These are phyloP conservation scores for Amoeboaphelidium protococcarum DNA, from an alignment of 371 early-diverging fungal species.

Conservation along the genomic window DNA sequence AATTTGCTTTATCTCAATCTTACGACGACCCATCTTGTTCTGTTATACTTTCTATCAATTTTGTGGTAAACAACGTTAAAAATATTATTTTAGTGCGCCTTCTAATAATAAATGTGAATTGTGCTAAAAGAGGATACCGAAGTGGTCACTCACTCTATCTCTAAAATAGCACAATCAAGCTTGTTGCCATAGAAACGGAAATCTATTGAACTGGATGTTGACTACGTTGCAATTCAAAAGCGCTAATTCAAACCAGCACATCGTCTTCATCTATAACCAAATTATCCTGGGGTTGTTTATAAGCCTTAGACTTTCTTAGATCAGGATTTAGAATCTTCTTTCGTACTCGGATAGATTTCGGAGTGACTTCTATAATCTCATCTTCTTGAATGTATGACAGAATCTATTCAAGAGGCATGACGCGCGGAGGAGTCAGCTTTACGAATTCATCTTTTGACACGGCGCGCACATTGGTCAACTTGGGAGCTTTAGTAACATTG, in stretches of 20 bases:
- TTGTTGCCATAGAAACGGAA: no score
- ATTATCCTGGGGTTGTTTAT: background rate
- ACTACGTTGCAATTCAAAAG: no score
- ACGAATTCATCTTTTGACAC: slow-evolving; percentile 42
- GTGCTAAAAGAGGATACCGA: no score
- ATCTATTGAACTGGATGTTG: no score
- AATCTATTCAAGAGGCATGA: slow-evolving; percentile 35
- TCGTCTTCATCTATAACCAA: no score
- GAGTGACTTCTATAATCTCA: slow-evolving; percentile 52
- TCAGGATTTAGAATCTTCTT: slow-evolving; percentile 33
- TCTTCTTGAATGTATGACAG: slow-evolving; percentile 41
- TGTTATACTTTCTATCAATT: no score
- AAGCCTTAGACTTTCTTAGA: slow-evolving; percentile 21
- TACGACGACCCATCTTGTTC: slow-evolving; percentile 7
- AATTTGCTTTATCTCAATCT: slow-evolving; percentile 13
- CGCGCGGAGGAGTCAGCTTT: slow-evolving; percentile 28
- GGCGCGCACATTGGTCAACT: slow-evolving; percentile 37
- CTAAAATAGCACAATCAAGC: no score
- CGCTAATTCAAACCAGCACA: no score
- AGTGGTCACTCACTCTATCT: no score
- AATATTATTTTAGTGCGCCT: no score
- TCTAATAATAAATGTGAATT: no score
- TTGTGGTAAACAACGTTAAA: no score
- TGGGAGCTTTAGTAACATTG: slow-evolving; percentile 47
- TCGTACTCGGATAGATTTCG: slow-evolving; percentile 29